Base-by-base conservation (phyloP, 208 protist species). In the Wallacemonas sp. region DNA sequence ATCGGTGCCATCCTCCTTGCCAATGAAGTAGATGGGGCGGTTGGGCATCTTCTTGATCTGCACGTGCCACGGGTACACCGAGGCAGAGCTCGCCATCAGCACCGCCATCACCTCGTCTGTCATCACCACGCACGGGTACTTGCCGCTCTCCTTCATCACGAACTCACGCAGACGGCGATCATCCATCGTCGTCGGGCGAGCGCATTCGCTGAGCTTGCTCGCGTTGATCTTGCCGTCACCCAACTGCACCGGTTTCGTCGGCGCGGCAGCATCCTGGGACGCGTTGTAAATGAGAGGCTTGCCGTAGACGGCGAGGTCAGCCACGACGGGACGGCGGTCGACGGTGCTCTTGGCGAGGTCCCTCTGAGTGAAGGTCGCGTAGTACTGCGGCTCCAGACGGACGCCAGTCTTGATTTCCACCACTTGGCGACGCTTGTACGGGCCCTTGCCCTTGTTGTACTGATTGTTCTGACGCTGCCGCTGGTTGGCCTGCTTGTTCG, bases 21-120 rank as follows among this genome's bases (percentile, higher is more conserved):
- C 68, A 34, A 94, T 71, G 64, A 94, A 83, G 46, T 85, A 67
- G 23, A 85, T 75, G 52, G 77, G 73, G 58, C 64, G 69, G 68
- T 66, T 70, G 34, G 76, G 72, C 36, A 78, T 61, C 43, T 87
- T 71, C 49, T 74, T 79, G 55, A 82, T 60, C 60, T 83, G 71
- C 73, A 96, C 65, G 74, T 96, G 88, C 91, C 91, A 96, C 49
- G 91, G 85, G 70, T 94, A 74, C 9, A 90, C 77, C 66, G 84
- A 81, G 72, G 78, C 83, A 57, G 70, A 76, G 58, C 78, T 82
- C 52, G 90, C 81, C 87, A 96, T 93, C 36, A 96, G 76, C 61
- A 88, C 52, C 14, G 86, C 81, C 62, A 96, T 80, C 56, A 93
- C 77, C 47, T 91, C 85, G 49, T 96, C 91, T 17, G 87, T 92